Conservation (phyloP, 371 early-diverging fungal genomes). For the Haplosporangium sp. region DNA sequence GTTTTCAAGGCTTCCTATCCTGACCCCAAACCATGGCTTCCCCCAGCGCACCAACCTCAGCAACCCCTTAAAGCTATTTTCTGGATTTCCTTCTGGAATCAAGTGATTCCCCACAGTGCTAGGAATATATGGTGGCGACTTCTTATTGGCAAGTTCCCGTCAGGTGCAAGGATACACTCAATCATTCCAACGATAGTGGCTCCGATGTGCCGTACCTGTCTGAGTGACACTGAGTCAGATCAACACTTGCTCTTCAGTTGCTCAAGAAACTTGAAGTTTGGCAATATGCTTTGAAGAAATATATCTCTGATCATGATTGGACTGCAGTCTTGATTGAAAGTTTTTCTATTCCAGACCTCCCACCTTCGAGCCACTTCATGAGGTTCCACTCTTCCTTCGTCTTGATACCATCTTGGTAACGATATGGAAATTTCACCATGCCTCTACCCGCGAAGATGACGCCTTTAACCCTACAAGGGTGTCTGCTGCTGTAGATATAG, state of each 20-base stretch:
- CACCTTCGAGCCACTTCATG: not conserved
- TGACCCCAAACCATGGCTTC: too few species aligned
- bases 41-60: too few species aligned
- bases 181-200: too few species aligned
- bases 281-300: conserved; percentile 6
- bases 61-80: too few species aligned
- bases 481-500: too few species aligned
- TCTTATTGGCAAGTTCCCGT: too few species aligned
- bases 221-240: not conserved
- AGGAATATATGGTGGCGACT: too few species aligned
- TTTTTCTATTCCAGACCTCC: not conserved
- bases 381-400: not conserved
- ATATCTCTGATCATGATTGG: not conserved
- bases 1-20: not conserved
- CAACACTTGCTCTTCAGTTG: conserved; percentile 15
- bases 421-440: not conserved
- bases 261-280: conserved; percentile 13
- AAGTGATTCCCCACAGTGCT: too few species aligned
- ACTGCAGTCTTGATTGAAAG: not conserved
- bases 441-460: not conserved
- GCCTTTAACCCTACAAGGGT: too few species aligned
- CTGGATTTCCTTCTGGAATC: too few species aligned
- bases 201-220: not conserved
- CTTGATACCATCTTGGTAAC: not conserved
- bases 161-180: too few species aligned